phyloP scores from a whole-genome alignment of 2,329 filamentous ascomycete species.

The Fusarium sp. region DNA sequence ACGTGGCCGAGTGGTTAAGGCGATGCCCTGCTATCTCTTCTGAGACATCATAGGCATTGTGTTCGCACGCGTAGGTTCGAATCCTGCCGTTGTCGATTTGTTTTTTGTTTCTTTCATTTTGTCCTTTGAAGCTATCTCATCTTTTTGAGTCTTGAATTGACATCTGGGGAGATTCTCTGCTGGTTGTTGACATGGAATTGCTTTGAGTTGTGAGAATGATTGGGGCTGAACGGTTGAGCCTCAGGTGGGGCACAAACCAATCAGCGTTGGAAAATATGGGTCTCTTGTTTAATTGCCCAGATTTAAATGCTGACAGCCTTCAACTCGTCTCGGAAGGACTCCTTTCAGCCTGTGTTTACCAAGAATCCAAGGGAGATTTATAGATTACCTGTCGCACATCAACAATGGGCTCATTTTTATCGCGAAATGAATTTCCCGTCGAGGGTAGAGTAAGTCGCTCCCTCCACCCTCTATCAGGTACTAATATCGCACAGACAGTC shows the following conservation, averaged over 20 bases:
- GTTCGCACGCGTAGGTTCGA: no score
- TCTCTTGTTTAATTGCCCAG: neutral
- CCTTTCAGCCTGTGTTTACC: neutral
- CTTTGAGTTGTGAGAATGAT: no score
- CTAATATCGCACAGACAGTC: conserved; percentile 14
- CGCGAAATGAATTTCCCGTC: conserved; percentile 17
- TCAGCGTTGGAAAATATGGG: conserved; percentile 3
- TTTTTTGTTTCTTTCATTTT: neutral
- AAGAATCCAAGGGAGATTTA: neutral
- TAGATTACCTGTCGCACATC: accelerated
- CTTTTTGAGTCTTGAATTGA: neutral
- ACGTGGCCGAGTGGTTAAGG: conserved; percentile 33
- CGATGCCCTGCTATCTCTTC: conserved; percentile 29
- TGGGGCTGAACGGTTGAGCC: neutral
- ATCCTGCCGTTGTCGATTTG: conserved; percentile 20
- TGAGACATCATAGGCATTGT: no score
- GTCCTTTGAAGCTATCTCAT: accelerated
- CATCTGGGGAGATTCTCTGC: no score
- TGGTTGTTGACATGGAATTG: no score
- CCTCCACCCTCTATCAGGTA: accelerated
- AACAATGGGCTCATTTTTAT: conserved; percentile 13
- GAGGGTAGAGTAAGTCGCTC: neutral
- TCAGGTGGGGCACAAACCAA: neutral
- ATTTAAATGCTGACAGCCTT: conserved; percentile 19
- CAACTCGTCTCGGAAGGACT: neutral